phyloP scores from a whole-genome alignment of 352 stramenopile species.

The Pythium monospermum region DNA sequence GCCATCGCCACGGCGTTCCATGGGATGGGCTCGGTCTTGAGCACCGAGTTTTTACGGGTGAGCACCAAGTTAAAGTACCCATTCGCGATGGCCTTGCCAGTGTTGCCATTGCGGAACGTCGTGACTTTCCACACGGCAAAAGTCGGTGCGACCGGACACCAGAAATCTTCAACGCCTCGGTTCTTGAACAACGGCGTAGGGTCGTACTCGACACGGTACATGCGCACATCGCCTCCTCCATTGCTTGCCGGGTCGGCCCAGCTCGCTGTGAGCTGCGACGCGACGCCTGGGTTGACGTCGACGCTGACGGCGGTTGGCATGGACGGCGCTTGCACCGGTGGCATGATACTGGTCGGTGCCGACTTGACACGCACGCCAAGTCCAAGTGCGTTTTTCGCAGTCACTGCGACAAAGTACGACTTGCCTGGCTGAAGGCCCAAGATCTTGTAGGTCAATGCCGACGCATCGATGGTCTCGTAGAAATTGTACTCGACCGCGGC shows the following conservation, averaged over 20 bases:
- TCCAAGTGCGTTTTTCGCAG: slow-evolving; percentile 84
- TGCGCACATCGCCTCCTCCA: slow-evolving; percentile 52
- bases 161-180: slow-evolving; percentile 55
- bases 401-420: slow-evolving; percentile 84
- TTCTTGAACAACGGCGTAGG: slow-evolving; percentile 61
- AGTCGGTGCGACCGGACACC: slow-evolving; percentile 48
- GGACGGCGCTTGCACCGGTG: slow-evolving; percentile 74
- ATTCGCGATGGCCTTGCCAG: slow-evolving; percentile 31
- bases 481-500: slow-evolving; percentile 52
- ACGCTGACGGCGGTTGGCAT: slow-evolving; percentile 58
- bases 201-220: slow-evolving; percentile 81
- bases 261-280: slow-evolving; percentile 54
- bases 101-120: slow-evolving; percentile 22
- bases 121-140: slow-evolving; percentile 55
- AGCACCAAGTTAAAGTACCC: slow-evolving; percentile 60
- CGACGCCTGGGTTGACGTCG: slow-evolving; percentile 72
- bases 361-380: slow-evolving; percentile 35
- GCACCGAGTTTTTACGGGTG: slow-evolving; percentile 35
- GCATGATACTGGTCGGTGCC: slow-evolving; percentile 38
- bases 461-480: slow-evolving; percentile 64
- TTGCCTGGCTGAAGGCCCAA: slow-evolving; percentile 57
- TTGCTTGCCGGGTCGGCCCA: slow-evolving; percentile 49
- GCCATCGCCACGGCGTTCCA: slow-evolving; percentile 89
- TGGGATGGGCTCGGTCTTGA: slow-evolving; percentile 81
- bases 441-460: slow-evolving; percentile 62